Percentiles rank a stretch among this genome's conserved stretches.
Evolutionary conservation across 2,329 filamentous ascomycete genomes (phyloP).

Genomic region (Talaromyces piceae): DNA sequence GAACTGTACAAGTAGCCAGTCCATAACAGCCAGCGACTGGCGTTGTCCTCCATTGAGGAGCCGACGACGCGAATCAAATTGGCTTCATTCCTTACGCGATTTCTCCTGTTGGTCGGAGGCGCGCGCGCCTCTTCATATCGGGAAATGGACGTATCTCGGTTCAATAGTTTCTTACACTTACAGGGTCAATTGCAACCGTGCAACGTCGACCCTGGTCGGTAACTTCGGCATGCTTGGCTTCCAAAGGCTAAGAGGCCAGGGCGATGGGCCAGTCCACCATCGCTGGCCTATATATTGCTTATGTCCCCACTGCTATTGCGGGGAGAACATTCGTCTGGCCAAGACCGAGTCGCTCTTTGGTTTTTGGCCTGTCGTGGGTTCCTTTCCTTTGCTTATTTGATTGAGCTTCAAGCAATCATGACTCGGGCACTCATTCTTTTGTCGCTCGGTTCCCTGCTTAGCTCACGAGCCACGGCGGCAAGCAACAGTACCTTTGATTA

Average conservation of each 20-base stretch:
- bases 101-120: not conserved
- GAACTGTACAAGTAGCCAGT: constrained; percentile 1
- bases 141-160: not conserved
- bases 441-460: constrained; percentile 8
- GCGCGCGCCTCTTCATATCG: not conserved
- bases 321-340: not conserved
- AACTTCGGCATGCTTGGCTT: not conserved
- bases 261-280: not conserved
- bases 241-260: too few relatives aligned
- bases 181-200: not conserved
- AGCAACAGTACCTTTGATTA: constrained; percentile 20
- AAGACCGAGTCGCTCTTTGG: constrained; percentile 4
- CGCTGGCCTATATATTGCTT: not conserved
- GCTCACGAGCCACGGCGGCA: constrained; percentile 10
- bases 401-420: constrained; percentile 3
- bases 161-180: not conserved
- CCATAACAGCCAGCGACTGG: not conserved
- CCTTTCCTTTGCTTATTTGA: not conserved
- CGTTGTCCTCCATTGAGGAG: too few relatives aligned
- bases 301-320: not conserved
- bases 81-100: not conserved
- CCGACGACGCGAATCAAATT: too few relatives aligned
- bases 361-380: not conserved
- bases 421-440: constrained; percentile 9
- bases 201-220: not conserved